phyloP scores from a whole-genome alignment of 1,284 basidiomycete species.

The Wallemia hederae region DNA sequence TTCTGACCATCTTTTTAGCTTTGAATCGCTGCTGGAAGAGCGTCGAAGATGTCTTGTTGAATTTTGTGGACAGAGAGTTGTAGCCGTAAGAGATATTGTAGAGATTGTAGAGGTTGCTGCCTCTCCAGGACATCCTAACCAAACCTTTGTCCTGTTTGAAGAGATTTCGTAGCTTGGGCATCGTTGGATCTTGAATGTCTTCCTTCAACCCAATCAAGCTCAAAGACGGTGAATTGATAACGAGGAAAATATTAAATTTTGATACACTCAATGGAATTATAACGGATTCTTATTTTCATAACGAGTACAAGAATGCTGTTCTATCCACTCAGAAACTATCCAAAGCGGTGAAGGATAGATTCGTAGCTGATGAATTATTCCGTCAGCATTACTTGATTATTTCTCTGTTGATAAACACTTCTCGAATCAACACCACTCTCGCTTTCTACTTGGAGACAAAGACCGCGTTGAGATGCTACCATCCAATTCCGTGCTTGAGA shows the following conservation, averaged over 20 bases:
- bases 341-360: neutral
- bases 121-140: neutral
- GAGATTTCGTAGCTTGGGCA: neutral
- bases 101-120: neutral
- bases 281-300: no score
- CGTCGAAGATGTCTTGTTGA: slow-evolving; percentile 30
- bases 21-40: slow-evolving; percentile 82
- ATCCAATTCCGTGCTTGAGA: neutral
- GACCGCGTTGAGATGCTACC: neutral
- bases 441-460: neutral
- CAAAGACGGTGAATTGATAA: neutral
- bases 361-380: neutral
- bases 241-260: neutral
- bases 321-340: neutral
- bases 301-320: no score
- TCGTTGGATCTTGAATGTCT: neutral
- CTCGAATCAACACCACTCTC: neutral
- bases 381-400: neutral
- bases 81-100: neutral
- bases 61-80: slow-evolving; percentile 17
- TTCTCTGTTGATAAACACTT: neutral
- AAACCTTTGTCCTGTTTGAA: neutral
- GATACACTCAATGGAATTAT: no score
- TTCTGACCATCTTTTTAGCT: slow-evolving; percentile 64
- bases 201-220: neutral